A percentile compares a stretch with the other conserved stretches of the same genome.
phyloP scores from a whole-genome alignment of 1,284 basidiomycete genomes.

The Agaricales sp. region DNA sequence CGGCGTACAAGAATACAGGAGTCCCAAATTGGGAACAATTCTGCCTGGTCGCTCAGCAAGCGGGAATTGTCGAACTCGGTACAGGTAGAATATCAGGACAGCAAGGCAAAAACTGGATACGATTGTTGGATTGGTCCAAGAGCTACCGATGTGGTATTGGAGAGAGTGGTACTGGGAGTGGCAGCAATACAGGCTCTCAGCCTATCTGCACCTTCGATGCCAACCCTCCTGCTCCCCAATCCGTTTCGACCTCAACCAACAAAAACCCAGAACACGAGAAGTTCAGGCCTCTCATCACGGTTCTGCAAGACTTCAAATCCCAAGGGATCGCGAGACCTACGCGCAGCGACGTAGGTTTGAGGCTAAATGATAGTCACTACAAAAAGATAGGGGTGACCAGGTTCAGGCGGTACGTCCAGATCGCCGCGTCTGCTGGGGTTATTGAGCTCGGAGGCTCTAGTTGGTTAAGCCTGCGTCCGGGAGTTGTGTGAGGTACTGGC shows the following conservation, averaged over 20 bases:
- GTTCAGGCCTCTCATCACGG: slow-evolving; percentile 5
- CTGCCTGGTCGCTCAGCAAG: not conserved
- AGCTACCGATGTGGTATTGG: too few relatives aligned
- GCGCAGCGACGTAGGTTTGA: slow-evolving; percentile 27
- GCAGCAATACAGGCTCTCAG: too few relatives aligned
- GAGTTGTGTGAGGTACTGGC: slow-evolving; percentile 25
- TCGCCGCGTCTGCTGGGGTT: slow-evolving; percentile 35
- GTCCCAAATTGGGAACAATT: not conserved
- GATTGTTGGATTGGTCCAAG: not conserved
- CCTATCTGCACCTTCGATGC: too few relatives aligned
- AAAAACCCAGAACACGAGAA: too few relatives aligned
- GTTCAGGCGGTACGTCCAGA: slow-evolving; percentile 33
- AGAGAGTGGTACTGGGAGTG: too few relatives aligned
- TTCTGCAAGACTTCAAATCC: slow-evolving; percentile 20
- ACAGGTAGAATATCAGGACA: not conserved
- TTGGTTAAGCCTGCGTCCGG: slow-evolving; percentile 36
- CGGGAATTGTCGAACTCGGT: not conserved
- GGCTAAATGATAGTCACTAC: slow-evolving; percentile 26
- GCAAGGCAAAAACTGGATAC: not conserved
- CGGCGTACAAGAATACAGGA: not conserved
- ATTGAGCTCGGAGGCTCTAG: slow-evolving; percentile 35
- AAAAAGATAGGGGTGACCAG: slow-evolving; percentile 27
- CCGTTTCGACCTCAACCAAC: too few relatives aligned
- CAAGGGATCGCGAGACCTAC: slow-evolving; percentile 24
- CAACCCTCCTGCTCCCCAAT: too few relatives aligned